Evolutionary conservation across 169 alveolate genomes (phyloP).

Genomic region (Babesia ovata): DNA sequence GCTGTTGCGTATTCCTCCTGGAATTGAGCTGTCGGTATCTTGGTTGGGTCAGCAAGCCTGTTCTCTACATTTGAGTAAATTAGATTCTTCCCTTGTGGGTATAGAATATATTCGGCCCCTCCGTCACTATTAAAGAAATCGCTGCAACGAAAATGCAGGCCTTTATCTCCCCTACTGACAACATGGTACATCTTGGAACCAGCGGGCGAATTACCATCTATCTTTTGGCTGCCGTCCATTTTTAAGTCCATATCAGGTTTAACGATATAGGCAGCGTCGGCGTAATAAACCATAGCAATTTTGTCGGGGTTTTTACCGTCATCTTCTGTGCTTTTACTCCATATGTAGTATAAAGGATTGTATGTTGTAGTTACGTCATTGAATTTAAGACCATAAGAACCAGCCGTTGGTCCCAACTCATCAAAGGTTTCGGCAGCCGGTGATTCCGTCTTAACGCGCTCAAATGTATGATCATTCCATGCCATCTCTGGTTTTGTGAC

Average conservation of each 20-base stretch:
- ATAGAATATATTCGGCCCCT: background rate
- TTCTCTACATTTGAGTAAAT: background rate
- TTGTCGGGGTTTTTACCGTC: background rate
- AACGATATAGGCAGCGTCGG: background rate
- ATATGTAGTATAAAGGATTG: background rate
- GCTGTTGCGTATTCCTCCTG: constrained; percentile 33
- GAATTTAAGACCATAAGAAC: no score
- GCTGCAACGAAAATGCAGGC: background rate
- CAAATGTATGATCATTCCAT: background rate
- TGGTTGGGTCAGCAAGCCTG: constrained; percentile 3
- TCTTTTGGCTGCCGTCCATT: background rate
- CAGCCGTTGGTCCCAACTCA: no score
- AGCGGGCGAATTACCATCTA: background rate
- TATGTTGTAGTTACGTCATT: background rate
- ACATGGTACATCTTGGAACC: background rate
- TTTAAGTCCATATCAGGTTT: background rate
- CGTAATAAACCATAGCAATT: constrained; percentile 3
- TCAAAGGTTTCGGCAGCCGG: background rate
- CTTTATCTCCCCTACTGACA: background rate
- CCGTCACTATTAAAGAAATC: background rate
- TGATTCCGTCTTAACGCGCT: background rate
- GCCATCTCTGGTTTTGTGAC: background rate
- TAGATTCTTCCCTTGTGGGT: constrained; percentile 33
- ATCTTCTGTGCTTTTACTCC: background rate
- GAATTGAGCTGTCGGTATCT: constrained; percentile 11